phyloP scores from a whole-genome alignment of 1,284 basidiomycete genomes.

The Pseudozyma hubeiensis region DNA sequence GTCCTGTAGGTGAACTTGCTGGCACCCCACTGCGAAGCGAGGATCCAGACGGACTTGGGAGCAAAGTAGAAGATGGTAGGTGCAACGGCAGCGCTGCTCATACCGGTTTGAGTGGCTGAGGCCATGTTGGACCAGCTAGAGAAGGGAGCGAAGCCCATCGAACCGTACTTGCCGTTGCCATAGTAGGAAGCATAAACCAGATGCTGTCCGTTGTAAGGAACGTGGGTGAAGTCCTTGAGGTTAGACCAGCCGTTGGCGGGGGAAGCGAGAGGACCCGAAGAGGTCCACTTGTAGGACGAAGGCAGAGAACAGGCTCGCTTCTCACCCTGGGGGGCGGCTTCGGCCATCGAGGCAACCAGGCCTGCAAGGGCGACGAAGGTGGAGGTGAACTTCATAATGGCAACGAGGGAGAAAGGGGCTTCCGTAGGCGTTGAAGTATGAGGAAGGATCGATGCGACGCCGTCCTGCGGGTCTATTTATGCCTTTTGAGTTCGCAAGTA shows the following conservation, averaged over 20 bases:
- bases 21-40: constrained; percentile 27
- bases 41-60: constrained; percentile 19
- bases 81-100: constrained; percentile 17
- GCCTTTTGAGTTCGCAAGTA: too few relatives aligned
- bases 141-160: constrained; percentile 39
- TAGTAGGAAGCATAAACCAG: constrained; percentile 29
- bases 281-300: constrained; percentile 26
- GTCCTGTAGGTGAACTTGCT: constrained; percentile 19
- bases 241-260: constrained; percentile 22
- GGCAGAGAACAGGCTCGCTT: constrained; percentile 32
- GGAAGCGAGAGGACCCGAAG: constrained; percentile 27
- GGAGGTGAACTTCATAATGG: constrained; percentile 24
- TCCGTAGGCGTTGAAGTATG: background rate
- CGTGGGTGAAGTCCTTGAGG: constrained; percentile 40
- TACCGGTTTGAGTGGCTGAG: constrained; percentile 22
- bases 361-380: constrained; percentile 16
- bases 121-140: constrained; percentile 28
- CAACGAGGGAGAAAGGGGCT: background rate
- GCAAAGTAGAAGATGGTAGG: constrained; percentile 32
- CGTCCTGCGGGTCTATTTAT: too few relatives aligned
- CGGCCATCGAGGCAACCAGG: constrained; percentile 24
- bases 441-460: background rate
- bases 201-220: constrained; percentile 38
- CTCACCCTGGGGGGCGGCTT: constrained; percentile 4
- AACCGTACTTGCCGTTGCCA: constrained; percentile 29